These are phyloP conservation scores for Hypsizygus marmoreus DNA, from an alignment of 768 basidiomycete species.

Conservation along the genomic window DNA sequence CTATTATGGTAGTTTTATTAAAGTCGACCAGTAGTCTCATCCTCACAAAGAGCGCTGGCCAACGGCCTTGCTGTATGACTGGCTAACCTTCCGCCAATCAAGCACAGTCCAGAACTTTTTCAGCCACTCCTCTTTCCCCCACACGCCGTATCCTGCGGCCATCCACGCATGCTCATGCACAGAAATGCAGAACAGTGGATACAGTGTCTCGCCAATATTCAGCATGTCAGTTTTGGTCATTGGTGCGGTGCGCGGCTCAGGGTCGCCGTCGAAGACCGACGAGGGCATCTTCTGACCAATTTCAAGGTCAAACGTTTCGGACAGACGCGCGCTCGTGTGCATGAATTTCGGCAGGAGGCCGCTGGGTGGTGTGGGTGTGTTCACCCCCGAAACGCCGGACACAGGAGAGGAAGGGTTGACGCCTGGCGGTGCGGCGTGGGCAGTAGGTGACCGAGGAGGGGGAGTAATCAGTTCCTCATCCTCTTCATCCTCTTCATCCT, in stretches of 20 bases:
- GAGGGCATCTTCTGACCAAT: neutral
- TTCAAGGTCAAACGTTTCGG: constrained; percentile 5
- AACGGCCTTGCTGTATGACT: too few species aligned
- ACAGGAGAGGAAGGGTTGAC: constrained; percentile 40
- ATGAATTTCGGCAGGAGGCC: constrained; percentile 29
- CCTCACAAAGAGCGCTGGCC: too few species aligned
- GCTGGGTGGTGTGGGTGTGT: constrained; percentile 30
- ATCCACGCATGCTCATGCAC: constrained; percentile 90
- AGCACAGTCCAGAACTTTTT: constrained; percentile 82
- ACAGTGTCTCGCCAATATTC: constrained; percentile 56
- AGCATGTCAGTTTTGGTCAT: constrained; percentile 24
- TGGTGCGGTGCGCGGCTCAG: constrained; percentile 8
- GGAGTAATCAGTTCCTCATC: constrained; percentile 11
- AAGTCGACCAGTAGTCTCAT: too few species aligned
- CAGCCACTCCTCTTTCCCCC: constrained; percentile 89
- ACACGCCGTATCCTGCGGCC: constrained; percentile 80
- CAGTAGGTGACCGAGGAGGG: constrained; percentile 21
- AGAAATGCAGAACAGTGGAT: constrained; percentile 76
- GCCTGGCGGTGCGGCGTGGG: constrained; percentile 29
- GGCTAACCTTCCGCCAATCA: constrained; percentile 70
- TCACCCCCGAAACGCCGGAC: constrained; percentile 39
- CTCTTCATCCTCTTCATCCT: neutral
- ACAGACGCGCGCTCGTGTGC: constrained; percentile 20
- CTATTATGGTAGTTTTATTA: too few species aligned
- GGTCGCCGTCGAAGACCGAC: neutral